phyloP scores from a whole-genome alignment of 257 asterid genomes.

The Phtheirospermum japonicum region DNA sequence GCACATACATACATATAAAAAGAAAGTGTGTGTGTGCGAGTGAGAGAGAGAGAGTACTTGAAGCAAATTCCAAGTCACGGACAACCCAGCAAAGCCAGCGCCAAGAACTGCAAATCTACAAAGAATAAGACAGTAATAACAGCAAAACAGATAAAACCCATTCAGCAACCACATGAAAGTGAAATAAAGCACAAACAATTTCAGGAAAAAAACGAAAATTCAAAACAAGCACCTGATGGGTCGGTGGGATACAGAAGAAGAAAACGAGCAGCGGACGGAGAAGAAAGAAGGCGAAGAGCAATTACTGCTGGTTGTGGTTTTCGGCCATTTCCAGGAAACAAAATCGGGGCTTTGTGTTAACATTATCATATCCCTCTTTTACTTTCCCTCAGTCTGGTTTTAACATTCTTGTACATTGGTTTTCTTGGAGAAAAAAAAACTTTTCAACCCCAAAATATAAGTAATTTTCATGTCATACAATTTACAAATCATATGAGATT shows the following conservation, averaged over 20 bases:
- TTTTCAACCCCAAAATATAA: too few relatives aligned
- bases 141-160: neutral
- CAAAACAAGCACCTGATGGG: constrained; percentile 36
- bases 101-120: constrained; percentile 92
- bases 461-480: too few relatives aligned
- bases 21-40: neutral
- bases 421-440: too few relatives aligned
- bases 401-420: too few relatives aligned
- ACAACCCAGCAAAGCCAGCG: constrained; percentile 97
- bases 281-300: constrained; percentile 24
- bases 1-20: neutral
- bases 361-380: constrained; percentile 19
- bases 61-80: constrained; percentile 92
- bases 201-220: neutral
- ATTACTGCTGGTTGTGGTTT: neutral
- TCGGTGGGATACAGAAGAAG: constrained; percentile 33
- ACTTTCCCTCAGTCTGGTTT: neutral
- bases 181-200: neutral
- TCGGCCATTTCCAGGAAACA: constrained; percentile 35
- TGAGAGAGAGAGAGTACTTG: constrained; percentile 40
- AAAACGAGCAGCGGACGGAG: constrained; percentile 28
- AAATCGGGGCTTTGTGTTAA: constrained; percentile 28
- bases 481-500: too few relatives aligned
- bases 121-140: constrained; percentile 8
- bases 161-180: neutral